Base-by-base conservation (phyloP, 805 yeast genomes). In the Candida methanosorbosa region DNA sequence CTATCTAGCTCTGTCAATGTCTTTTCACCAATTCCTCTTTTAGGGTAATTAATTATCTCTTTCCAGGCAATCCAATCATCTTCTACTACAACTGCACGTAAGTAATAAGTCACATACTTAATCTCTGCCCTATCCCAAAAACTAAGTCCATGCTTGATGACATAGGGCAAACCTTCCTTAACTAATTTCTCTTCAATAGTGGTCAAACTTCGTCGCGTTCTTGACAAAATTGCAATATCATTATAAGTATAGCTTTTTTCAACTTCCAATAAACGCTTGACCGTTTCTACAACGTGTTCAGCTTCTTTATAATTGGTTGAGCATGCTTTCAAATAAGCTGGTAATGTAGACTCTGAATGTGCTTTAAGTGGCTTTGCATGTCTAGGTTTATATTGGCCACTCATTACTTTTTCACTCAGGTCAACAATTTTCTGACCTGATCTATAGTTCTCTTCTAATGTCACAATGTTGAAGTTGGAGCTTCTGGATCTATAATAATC, bases 101-200 rank as follows among this genome's bases (percentile, higher is more conserved):
- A 49, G 43, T 78, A 75, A 48, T 80, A 82, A 29, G 86, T 40
- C 38, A 83, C 65, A 1, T 72, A 57, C 17, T 65, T 62, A 13
- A 85, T 77, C 47, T 84, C 95, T 37, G 71, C 72, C 27, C 80
- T 56, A 27, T 81, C 85, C 90, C 94, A 84, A 47, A 86, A 83
- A 1, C 86, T 78, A 29, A 64, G 65, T 0, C 96, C 96, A 34
- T 79, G 78, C 0, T 81, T 64, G 38, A 87, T 68, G 8, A 59
- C 57, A 46, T 83, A 82, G 0, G 92, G 87, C 2, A 87, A 68
- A 4, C 70, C 61, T 3, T 56, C 52, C 32, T 59, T 64, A 1
- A 73, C 63, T 18, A 90, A 57, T 15, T 74, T 81, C 22, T 68
- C 69, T 49, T 87, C 96, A 8, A 87, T 59, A 4, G 57, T 64